Evolutionary conservation across 495 filamentous ascomycete genomes (phyloP).

Genomic region (Trichoderma asperelloides): DNA sequence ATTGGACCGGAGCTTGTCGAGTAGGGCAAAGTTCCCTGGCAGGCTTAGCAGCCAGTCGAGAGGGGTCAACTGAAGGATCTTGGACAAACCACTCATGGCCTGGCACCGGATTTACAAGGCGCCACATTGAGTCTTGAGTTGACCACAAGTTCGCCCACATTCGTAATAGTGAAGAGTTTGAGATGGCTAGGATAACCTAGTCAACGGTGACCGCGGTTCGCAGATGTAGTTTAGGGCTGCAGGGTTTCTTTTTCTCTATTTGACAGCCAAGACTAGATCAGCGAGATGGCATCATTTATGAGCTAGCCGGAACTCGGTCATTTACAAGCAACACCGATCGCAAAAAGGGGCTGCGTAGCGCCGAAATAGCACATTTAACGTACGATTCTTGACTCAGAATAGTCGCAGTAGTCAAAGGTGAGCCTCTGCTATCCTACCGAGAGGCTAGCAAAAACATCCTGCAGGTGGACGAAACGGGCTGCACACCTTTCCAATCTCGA

Average conservation of each 20-base stretch:
- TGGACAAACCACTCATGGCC: not conserved
- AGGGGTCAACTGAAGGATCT: slow-evolving; percentile 1
- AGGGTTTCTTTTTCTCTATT: too few relatives aligned
- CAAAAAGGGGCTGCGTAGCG: not conserved
- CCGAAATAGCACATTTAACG: not conserved
- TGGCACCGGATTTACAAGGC: not conserved
- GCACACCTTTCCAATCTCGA: not conserved
- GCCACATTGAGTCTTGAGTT: not conserved
- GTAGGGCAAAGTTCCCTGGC: too few relatives aligned
- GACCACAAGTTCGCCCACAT: not conserved
- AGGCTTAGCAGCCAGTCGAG: not conserved
- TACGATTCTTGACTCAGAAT: not conserved
- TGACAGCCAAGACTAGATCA: too few relatives aligned
- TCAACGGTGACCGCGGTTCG: not conserved
- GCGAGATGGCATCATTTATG: too few relatives aligned
- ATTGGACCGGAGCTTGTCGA: too few relatives aligned
- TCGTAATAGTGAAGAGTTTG: not conserved
- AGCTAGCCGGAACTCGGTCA: too few relatives aligned
- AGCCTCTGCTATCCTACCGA: not conserved
- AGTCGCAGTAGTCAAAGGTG: too few relatives aligned
- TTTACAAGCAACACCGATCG: too few relatives aligned
- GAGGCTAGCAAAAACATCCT: not conserved
- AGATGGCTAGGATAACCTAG: not conserved
- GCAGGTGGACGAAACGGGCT: not conserved
- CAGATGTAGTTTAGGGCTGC: not conserved